Base-by-base conservation (phyloP, 345 rosid species). In the Lumnitzera racemosa region DNA sequence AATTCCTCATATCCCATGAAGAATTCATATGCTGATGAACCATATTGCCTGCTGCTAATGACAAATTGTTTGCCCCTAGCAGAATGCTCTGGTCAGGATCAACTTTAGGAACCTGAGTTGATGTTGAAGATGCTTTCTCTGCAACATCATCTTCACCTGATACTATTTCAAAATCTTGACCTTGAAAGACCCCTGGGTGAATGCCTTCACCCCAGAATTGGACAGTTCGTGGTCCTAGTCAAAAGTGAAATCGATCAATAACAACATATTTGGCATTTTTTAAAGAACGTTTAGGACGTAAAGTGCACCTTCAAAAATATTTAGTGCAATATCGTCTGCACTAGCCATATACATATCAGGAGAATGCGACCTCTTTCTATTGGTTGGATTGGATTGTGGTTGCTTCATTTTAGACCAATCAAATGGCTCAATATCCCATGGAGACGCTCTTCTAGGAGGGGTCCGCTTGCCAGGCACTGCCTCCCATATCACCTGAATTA, bases 401-500 rank as follows among this genome's bases (percentile, higher is more conserved):
- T 50, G 64, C 61, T 74, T 71, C 69, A 24, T 73, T 31, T 46
- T 58, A 48, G 61, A 43, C 10, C 59, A 59, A 50, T 71, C 78
- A 10, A 61, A 53, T 15, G 69, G 63, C 49, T 77, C 78, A 24
- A 81, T 75, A 57, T 65, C 71, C 92, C 92, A 86, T 2, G 79
- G 83, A 60, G 82, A 76, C 49, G 83, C 78, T 58, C 77, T 65
- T 51, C 78, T 69, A 13, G 79, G 82, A 50, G 17, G 63, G 17
- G 27, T 41, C 11, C n/a, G n/a, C 51, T 54, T 63, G 47, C 57
- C 66, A 0, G 70, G 59, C 15, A 49, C 14, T 50, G 53, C 25
- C 69, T 86, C 81, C 92, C 89, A 86, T 69, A 66, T 54, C 59
- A 83, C 88, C 91, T 85, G 15, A 47, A 41, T 36, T 47, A 25